Evolutionary conservation across 1,139 yeast genomes (phyloP), one percentile per base, ranked within the genome.

Genomic region (Pichia sp.): DNA sequence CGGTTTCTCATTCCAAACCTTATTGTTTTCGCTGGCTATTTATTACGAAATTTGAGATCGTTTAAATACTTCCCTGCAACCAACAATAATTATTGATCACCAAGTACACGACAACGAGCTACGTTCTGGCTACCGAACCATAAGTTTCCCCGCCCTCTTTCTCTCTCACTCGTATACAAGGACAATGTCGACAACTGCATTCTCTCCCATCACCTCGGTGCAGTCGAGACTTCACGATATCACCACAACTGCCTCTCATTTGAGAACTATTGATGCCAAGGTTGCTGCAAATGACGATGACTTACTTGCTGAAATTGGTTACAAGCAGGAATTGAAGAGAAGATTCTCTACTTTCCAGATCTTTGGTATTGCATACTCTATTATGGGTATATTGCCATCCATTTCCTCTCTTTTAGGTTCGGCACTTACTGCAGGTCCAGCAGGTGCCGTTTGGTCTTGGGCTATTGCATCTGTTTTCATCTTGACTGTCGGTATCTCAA

Each of bases 381-480:
- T 70, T 42, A 70, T 70, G 75, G 74, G 74, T 3, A 52, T 70
- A 29, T 53, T 69, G 15, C 75, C 74, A 2, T 62, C 69, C 17
- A 62, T 69, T 38, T 57, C 69, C 2, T 64, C 71, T 1, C 53
- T 60, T 14, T 43, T 66, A 12, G 53, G 54, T n/a, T 45, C 58
- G 6, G 72, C 72, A 3, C 56, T 65, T 5, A 55, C 60, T 37
- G 69, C 71, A 2, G 79, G 79, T 1, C 69, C 77, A 0, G 69
- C 65, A 7, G 79, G 82, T 3, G 62, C 74, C 40, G 65, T 74
- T 5, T 76, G 83, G 81, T 79, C 81, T 7, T 77, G 85, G 85
- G 56, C 73, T 18, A 51, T 70, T 13, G 66, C 78, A 27, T 66
- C 73, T 35, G 34, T 67, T 25, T 72, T 74, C 41, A 69, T 75